phyloP scores from a whole-genome alignment of 2,329 filamentous ascomycete genomes.

The Calonectria hongkongensis region DNA sequence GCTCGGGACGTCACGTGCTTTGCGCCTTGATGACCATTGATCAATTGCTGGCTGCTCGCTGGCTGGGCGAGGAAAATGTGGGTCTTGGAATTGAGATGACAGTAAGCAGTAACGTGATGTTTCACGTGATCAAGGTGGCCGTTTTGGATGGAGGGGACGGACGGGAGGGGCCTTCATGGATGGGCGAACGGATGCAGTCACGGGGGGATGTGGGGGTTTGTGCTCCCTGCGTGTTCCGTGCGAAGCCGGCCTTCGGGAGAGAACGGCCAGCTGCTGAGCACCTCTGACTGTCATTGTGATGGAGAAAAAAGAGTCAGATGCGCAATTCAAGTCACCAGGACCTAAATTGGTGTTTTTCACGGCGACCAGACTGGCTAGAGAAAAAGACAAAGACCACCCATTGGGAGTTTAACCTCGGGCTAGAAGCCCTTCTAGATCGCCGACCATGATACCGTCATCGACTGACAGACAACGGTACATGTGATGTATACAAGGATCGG shows the following conservation, averaged over 20 bases:
- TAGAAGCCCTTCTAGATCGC: background rate
- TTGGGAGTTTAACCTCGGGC: conserved; percentile 3
- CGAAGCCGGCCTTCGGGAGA: conserved; percentile 51
- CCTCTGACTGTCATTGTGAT: background rate
- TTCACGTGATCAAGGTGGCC: conserved; percentile 37
- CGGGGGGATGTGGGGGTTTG: conserved; percentile 36
- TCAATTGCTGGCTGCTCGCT: conserved; percentile 46
- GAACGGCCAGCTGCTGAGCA: conserved; percentile 44
- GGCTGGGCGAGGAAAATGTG: conserved; percentile 38
- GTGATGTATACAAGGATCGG: conserved; percentile 22
- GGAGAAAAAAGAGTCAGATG: conserved; percentile 20
- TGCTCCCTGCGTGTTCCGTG: conserved; percentile 43
- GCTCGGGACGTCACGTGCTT: conserved; percentile 60
- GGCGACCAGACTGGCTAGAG: background rate
- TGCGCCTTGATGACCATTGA: conserved; percentile 54
- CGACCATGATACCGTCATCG: background rate
- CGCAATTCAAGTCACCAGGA: conserved; percentile 26
- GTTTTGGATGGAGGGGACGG: conserved; percentile 24
- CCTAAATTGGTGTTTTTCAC: background rate
- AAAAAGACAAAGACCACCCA: conserved; percentile 1
- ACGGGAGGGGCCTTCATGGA: conserved; percentile 32
- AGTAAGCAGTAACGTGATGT: conserved; percentile 16
- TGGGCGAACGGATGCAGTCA: conserved; percentile 42
- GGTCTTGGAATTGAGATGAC: background rate
- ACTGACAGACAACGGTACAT: conserved; percentile 5